A percentile compares a stretch with the other conserved stretches of the same genome.
Evolutionary conservation across 225 moss, liverwort and hornwort genomes (phyloP).

Genomic region (Straminergon stramineum): DNA sequence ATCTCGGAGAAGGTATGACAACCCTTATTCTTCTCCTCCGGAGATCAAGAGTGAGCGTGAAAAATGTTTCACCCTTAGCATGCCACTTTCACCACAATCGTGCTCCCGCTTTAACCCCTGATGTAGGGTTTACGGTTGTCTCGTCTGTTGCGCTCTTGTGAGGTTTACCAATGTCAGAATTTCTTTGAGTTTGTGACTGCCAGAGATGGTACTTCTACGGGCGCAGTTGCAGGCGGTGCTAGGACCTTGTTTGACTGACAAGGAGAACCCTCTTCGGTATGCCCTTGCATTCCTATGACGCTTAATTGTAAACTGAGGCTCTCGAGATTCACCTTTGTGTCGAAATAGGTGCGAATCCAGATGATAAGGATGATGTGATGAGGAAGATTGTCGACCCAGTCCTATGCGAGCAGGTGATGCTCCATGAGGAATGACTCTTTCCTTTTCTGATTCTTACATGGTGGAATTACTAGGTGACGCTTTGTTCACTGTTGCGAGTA

Average conservation of each 20-base stretch:
- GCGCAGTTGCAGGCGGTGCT: constrained; percentile 14
- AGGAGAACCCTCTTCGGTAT: constrained; percentile 25
- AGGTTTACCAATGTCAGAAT: not conserved
- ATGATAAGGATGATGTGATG: constrained; percentile 1
- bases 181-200: not conserved
- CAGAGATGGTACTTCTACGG: constrained; percentile 16
- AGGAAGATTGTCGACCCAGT: constrained; percentile 40
- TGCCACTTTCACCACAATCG: not conserved
- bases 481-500: not conserved
- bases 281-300: constrained; percentile 19
- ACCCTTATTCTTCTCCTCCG: not conserved
- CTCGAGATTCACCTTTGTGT: not conserved
- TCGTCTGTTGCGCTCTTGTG: not conserved
- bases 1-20: no score
- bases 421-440: constrained; percentile 28
- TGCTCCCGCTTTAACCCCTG: not conserved
- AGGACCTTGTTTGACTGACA: constrained; percentile 16
- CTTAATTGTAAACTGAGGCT: constrained; percentile 10
- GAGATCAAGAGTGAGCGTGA: not conserved
- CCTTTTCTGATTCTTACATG: constrained; percentile 5
- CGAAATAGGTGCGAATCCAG: not conserved
- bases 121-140: not conserved
- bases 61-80: not conserved
- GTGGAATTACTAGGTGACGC: not conserved
- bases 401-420: not conserved